Evolutionary conservation across 2,329 filamentous ascomycete species (phyloP).

Genomic region (Sporothrix curviconia): DNA sequence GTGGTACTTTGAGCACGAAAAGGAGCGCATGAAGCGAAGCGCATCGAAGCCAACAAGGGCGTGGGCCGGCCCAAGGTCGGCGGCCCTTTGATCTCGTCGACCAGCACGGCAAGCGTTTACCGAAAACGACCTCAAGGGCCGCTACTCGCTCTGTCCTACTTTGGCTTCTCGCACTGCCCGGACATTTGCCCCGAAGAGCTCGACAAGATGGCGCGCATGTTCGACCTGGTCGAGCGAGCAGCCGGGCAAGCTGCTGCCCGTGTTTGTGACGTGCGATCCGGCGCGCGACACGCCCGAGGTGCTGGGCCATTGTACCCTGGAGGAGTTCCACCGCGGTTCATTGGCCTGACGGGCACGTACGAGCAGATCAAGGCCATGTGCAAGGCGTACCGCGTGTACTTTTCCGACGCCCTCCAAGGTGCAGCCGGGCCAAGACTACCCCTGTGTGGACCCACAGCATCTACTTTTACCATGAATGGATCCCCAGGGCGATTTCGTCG

Average conservation of each 20-base stretch:
- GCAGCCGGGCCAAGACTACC: constrained; percentile 88
- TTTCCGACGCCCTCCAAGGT: constrained; percentile 85
- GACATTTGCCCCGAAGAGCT: constrained; percentile 99
- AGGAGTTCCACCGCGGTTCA: constrained; percentile 81
- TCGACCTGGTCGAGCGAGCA: constrained; percentile 60
- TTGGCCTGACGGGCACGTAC: constrained; percentile 89
- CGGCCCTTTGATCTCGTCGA: constrained; percentile 78
- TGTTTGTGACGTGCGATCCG: constrained; percentile 96
- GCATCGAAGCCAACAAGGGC: constrained; percentile 86
- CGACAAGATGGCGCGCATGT: constrained; percentile 97
- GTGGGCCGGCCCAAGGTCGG: constrained; percentile 91
- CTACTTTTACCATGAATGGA: constrained; percentile 99
- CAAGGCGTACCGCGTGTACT: constrained; percentile 95
- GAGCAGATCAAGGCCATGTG: constrained; percentile 90
- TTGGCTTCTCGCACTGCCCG: constrained; percentile 96
- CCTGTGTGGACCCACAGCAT: constrained; percentile 99
- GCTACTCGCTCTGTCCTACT: constrained; percentile 86
- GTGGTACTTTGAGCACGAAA: constrained; percentile 90
- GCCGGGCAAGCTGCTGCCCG: constrained; percentile 56
- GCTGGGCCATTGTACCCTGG: constrained; percentile 75
- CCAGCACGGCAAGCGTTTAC: constrained; percentile 74
- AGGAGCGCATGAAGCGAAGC: constrained; percentile 84
- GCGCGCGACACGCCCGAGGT: constrained; percentile 82
- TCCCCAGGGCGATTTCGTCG: constrained; percentile 95
- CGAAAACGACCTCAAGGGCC: constrained; percentile 75